Evolutionary conservation across 345 rosid genomes (phyloP).

Genomic region (Moringa oleifera): DNA sequence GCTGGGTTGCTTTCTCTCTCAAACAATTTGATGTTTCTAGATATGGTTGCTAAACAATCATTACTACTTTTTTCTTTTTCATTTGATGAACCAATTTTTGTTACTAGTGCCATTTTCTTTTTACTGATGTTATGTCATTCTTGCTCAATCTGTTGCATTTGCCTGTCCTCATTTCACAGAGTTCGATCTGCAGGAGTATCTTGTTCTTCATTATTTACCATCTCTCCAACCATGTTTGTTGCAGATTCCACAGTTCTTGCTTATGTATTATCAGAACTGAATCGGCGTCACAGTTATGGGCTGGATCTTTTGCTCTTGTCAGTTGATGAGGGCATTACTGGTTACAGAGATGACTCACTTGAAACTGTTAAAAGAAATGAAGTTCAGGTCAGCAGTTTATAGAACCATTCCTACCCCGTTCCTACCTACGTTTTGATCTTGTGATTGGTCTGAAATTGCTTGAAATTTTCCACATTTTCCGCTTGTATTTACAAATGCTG

Average conservation of each 20-base stretch:
- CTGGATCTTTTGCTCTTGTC: constrained; percentile 84
- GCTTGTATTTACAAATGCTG: not conserved
- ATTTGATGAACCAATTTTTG: not conserved
- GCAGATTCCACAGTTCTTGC: constrained; percentile 92
- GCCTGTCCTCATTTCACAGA: not conserved
- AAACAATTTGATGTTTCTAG: not conserved
- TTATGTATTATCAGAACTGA: constrained; percentile 72
- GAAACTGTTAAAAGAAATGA: constrained; percentile 93
- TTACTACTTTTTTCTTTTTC: too few relatives aligned
- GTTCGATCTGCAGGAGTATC: too few relatives aligned
- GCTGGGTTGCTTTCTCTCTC: not conserved
- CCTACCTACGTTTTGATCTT: not conserved
- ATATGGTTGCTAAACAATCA: not conserved
- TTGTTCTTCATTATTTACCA: too few relatives aligned
- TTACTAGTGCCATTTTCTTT: not conserved
- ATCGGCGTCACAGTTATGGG: constrained; percentile 62
- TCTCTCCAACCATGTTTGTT: not conserved
- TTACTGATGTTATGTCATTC: not conserved
- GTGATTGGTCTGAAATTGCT: too few relatives aligned
- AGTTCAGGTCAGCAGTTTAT: constrained; percentile 45
- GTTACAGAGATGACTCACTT: constrained; percentile 91
- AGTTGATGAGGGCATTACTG: constrained; percentile 87
- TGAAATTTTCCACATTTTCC: not conserved
- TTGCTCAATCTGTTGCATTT: not conserved
- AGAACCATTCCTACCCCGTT: not conserved